Evolutionary conservation across 1,139 yeast species (phyloP), one percentile per base, ranked within the genome.

Genomic region (Lodderomyces elongisporus): DNA sequence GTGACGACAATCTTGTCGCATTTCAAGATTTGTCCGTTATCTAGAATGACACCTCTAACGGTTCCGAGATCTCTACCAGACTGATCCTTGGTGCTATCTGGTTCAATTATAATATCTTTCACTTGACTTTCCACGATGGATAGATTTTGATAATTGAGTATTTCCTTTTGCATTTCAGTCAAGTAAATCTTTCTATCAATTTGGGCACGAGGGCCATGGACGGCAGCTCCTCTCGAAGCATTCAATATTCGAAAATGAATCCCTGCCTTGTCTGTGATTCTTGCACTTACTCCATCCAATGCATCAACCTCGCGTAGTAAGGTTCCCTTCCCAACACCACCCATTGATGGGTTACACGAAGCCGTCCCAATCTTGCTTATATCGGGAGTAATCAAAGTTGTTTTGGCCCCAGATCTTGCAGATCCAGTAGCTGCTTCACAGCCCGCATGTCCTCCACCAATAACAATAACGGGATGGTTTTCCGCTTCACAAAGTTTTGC

Each of bases 371-470:
- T 79, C 49, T 87, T 85, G 23, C 68, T 54, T 20, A 77, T 54
- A 33, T 66, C 68, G 1, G 96, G 98, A 0, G 98, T 91, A 2
- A 93, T 68, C 20, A 93, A 65, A 1, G 83, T 62, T 0, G 97
- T 85, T 3, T 52, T 44, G 1, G 83, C 72, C 0, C 97, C 96
- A 1, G 85, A 56, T 41, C 98, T 67, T 1, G 97, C 95, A 0
- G 95, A 70, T 0, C 93, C 98, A 0, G 96, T 73, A 2, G 96
- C 93, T 0, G 99, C 98, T 57, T 93, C 99, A 47, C 95, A 83
- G 3, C 99, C 99, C 25, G 98, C 98, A 61, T 93, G 99, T 0
- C 99, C 99, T 8, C 95, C 99, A 3, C 99, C 99, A 16, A 93
- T 77, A 3, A 93, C 91, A 1, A 91, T 71, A 0, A 89, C 96